A percentile compares a stretch with the other conserved stretches of the same genome.
Conservation (phyloP, 1,139 yeast genomes). For the Taiozyma onychis region DNA sequence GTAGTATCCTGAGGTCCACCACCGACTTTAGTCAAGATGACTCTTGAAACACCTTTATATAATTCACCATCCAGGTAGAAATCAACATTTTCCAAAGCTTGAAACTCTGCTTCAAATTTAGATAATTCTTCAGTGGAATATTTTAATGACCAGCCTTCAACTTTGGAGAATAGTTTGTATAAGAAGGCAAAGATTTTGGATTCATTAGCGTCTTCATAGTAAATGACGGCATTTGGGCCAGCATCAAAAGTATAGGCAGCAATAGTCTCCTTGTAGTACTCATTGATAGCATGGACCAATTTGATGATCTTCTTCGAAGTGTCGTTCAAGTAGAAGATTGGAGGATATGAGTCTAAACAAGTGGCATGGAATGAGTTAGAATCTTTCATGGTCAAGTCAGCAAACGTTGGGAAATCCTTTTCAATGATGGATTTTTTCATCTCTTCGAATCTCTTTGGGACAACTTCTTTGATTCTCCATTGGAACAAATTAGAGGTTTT, state of each 20-base stretch:
- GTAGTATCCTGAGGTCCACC: slow-evolving; percentile 67
- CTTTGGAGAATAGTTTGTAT: slow-evolving; percentile 46
- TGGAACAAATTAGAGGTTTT: slow-evolving; percentile 80
- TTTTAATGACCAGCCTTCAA: slow-evolving; percentile 66
- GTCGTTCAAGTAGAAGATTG: slow-evolving; percentile 92
- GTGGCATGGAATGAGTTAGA: slow-evolving; percentile 97
- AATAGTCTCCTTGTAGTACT: slow-evolving; percentile 52
- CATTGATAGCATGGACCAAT: slow-evolving; percentile 74
- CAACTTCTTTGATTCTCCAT: slow-evolving; percentile 72
- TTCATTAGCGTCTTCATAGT: slow-evolving; percentile 76
- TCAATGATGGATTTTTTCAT: slow-evolving; percentile 73
- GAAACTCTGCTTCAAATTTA: slow-evolving; percentile 29
- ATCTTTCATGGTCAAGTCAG: slow-evolving; percentile 89
- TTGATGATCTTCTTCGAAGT: slow-evolving; percentile 87
- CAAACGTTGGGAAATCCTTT: slow-evolving; percentile 75
- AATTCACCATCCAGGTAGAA: slow-evolving; percentile 46
- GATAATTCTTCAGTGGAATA: slow-evolving; percentile 23
- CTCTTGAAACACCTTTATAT: slow-evolving; percentile 66
- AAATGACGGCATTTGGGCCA: slow-evolving; percentile 97
- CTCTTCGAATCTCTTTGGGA: slow-evolving; percentile 74
- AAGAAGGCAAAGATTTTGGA: slow-evolving; percentile 55
- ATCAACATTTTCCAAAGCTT: slow-evolving; percentile 33
- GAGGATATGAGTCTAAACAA: slow-evolving; percentile 92
- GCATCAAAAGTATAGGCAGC: slow-evolving; percentile 99
- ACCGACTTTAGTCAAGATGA: slow-evolving; percentile 83